A percentile compares a stretch with the other conserved stretches of the same genome.
Evolutionary conservation across 345 rosid species (phyloP).

Genomic region (Ceriops tagal): DNA sequence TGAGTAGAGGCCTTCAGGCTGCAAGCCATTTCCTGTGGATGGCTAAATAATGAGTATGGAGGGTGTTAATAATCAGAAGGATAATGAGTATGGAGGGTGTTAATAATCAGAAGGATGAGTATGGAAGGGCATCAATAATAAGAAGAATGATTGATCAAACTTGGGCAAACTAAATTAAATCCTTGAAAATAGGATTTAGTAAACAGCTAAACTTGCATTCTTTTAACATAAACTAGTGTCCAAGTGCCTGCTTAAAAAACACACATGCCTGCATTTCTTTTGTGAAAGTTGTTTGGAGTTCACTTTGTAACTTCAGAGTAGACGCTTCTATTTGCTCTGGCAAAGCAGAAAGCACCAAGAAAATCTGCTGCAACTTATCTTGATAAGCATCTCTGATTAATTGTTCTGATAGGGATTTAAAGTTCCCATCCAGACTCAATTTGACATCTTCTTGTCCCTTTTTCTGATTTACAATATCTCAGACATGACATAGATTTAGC

Average conservation of each 20-base stretch:
- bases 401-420: slow-evolving; percentile 54
- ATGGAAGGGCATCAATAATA: too few relatives aligned
- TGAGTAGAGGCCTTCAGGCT: slow-evolving; percentile 33
- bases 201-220: not conserved
- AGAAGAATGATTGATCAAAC: too few relatives aligned
- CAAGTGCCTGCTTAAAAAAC: slow-evolving; percentile 1
- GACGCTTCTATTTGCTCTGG: slow-evolving; percentile 59
- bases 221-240: slow-evolving; percentile 1
- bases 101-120: too few relatives aligned
- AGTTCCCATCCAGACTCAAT: slow-evolving; percentile 54
- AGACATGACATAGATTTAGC: slow-evolving; percentile 19
- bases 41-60: not conserved
- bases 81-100: too few relatives aligned
- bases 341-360: slow-evolving; percentile 44
- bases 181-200: too few relatives aligned
- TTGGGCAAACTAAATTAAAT: too few relatives aligned
- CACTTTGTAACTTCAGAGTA: slow-evolving; percentile 47
- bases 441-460: slow-evolving; percentile 67
- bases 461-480: slow-evolving; percentile 41
- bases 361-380: slow-evolving; percentile 54
- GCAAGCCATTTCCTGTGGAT: slow-evolving; percentile 40
- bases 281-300: slow-evolving; percentile 44
- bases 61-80: too few relatives aligned
- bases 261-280: slow-evolving; percentile 60
- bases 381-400: slow-evolving; percentile 41